A percentile compares a stretch with the other conserved stretches of the same genome.
These are phyloP conservation scores for Nepenthes alata DNA, from an alignment of 179 eudicot species.

Conservation along the genomic window DNA sequence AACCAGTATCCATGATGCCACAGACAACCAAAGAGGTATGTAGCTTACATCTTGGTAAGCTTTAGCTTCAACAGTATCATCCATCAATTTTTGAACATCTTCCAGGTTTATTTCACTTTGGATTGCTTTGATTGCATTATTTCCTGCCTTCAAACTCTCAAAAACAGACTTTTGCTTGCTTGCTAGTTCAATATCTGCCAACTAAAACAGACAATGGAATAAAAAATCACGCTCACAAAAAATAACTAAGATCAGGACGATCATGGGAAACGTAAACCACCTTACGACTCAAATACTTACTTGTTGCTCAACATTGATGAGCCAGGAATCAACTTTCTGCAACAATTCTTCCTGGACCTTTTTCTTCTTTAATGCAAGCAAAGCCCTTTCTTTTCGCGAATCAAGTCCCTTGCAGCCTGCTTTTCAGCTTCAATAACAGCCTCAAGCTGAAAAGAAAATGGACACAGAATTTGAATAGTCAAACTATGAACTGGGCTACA, in stretches of 20 bases:
- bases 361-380: conserved; percentile 85
- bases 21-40: background rate
- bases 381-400: conserved; percentile 91
- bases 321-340: conserved; percentile 93
- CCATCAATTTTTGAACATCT: conserved; percentile 95
- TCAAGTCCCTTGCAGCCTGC: conserved; percentile 89
- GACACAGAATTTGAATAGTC: no score
- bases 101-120: conserved; percentile 86
- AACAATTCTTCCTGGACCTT: conserved; percentile 73
- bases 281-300: conserved; percentile 26
- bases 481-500: no score
- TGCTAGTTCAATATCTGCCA: conserved; percentile 94
- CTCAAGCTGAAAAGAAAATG: conserved; percentile 57
- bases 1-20: background rate
- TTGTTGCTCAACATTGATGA: conserved; percentile 88
- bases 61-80: conserved; percentile 94
- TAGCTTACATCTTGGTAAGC: conserved; percentile 93
- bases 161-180: conserved; percentile 96
- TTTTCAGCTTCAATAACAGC: conserved; percentile 91
- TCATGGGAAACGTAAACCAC: background rate
- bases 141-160: conserved; percentile 84
- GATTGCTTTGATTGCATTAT: conserved; percentile 74
- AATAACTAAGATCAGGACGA: background rate
- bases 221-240: background rate
- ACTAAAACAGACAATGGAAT: conserved; percentile 31